Base-by-base conservation (phyloP, 768 basidiomycete species). In the Mycena epipterygia region DNA sequence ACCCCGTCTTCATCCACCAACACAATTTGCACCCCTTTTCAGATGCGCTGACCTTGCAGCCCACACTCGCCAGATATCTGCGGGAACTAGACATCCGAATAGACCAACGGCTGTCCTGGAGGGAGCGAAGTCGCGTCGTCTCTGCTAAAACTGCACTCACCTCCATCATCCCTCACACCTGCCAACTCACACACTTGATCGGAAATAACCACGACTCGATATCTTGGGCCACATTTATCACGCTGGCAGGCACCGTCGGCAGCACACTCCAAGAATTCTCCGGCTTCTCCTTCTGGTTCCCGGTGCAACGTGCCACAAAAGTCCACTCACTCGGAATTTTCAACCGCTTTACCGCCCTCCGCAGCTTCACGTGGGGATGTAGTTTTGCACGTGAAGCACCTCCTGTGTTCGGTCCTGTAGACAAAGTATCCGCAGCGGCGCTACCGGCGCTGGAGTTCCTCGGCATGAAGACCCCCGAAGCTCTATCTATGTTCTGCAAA, bases 381-480 rank as follows among this genome's bases (percentile, higher is more conserved):
- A 7, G 7, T 5, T 52, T 32, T 13, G 2, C 3, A 35, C 4
- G 2, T 6, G 30, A 3, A 9, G 49, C 7, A 29, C 17, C 49
- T 30, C 52, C 30, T 3, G 19, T 55, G 17, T 65, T 65, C 44
- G 21, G 8, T 2, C 5, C 41, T 2, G n/a, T 65, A 2, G 53
- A 33, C 33, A 2, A 55, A 21, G 13, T 13, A 8, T 33, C 63
- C 0, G 33, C 30, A 11, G 33, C 25, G n/a, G 53, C 64, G 13
- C 32, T 65, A 8, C 64, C 64, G n/a, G 30, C 29, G 21, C 25
- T 65, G 32, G 41, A 56, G 16, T 46, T 25, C 5, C 32, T 65
- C 14, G 32, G 29, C 13, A 3, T 65, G 16, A 16, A 23, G 33
- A 56, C 17, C 19, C 41, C 53, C 5, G 39, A 65, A 27, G 32